Evolutionary conservation across 495 filamentous ascomycete species (phyloP), one percentile per base, ranked within the genome.

Genomic region (Daldinia concentrica): DNA sequence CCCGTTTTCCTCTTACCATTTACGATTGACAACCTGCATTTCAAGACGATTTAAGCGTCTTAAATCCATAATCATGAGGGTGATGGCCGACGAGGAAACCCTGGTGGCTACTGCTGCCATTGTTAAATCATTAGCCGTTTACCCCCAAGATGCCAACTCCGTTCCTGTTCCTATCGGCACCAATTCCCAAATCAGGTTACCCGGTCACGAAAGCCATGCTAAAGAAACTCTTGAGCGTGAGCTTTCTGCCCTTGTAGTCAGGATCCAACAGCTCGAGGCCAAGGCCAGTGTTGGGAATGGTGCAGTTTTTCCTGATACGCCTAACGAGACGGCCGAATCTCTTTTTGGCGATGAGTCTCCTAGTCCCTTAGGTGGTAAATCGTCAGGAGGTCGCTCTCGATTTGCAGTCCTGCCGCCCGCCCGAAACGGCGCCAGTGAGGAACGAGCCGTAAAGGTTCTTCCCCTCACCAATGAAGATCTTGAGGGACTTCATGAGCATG

Each of bases 141-240:
- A 81, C 19, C 77, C 80, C 29, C 75, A 71, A 52, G 69, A 74
- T 36, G 39, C 69, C 9, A 71, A 74, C 29, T 55, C 77, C 50
- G 74, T 69, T 17, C 61, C 75, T n/a, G 69, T 75, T 34, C 74
- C 73, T 52, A 66, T 73, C 57, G 75, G 74, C 67, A 71, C 77
- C 48, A 79, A 73, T 55, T 85, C 85, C 68, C 76, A 81, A 62
- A 76, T 90, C 68, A 83, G 81, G 59, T 79, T 94, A 5, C 92
- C 92, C n/a, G 92, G 92, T 65, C 82, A 83, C 36, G 77, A 85
- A 37, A 89, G 80, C 67, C 73, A 85, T 61, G 86, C 89, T 54
- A 95, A 95, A 81, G 80, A 82, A 66, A 83, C 84, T 51, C 86
- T 95, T 54, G 91, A 93, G 79, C 82, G 82, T 63, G 92, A 93